Base-by-base conservation (phyloP, 2,329 filamentous ascomycete genomes). In the Monascus ruber region DNA sequence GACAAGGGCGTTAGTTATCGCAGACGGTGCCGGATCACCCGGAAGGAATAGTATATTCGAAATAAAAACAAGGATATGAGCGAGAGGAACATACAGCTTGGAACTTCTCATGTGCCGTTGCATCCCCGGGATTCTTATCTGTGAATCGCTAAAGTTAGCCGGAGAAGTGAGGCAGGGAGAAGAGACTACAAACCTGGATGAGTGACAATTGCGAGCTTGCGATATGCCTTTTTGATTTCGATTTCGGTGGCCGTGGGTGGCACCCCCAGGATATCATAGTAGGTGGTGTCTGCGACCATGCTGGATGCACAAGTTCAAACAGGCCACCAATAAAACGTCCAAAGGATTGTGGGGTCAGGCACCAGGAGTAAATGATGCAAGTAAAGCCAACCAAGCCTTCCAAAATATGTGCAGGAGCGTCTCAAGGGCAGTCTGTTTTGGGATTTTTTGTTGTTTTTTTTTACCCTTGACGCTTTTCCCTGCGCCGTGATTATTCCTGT, bases 111-210 rank as follows among this genome's bases (percentile, higher is more conserved):
- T 94, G 85, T 31, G 91, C 91, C 24, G 83, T 86, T 49, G 91
- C 88, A 61, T 98, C 91, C 56, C 88, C 85, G 42, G 89, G 91
- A 65, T 98, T 98, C 72, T 98, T 98, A 70, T 98, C 91, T 85
- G 58, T 41, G 33, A 39, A 35, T 34, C 28, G 33, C 44, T 32
- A 47, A 31, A 6, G 36, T 48, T 40, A 50, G 49, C 34, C 17
- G 17, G 37, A 28, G n/a, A 34, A 11, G 26, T 6, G 41, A 37
- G 38, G 27, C 31, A 32, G 7, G 10, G 3, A 26, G 31, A 41
- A 36, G 40, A 37, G 27, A 33, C 4, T 26, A 34, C 68, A 51
- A 68, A 85, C 83, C 84, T 47, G 86, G 86, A 63, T 95, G 89
- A 55, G 94, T 85, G 51, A 88, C 77, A 63, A 96, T 95, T 51